Evolutionary conservation across 306 rosid species (phyloP).

Genomic region (Spatholobus suberectus): DNA sequence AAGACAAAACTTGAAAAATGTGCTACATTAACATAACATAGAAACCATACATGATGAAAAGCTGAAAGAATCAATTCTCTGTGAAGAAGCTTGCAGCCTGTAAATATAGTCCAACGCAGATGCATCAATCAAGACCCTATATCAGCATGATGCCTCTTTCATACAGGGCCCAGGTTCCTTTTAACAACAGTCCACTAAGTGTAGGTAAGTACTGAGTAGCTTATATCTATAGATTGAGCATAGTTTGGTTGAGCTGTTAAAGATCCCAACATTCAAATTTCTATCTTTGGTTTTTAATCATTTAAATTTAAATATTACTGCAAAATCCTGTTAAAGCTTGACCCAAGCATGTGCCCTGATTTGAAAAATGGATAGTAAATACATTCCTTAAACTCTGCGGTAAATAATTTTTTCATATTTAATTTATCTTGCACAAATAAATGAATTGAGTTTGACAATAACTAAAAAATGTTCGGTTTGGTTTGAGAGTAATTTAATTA

Average conservation of each 20-base stretch:
- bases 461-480: too few relatives aligned
- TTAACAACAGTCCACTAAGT: constrained; percentile 25
- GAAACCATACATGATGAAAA: constrained; percentile 34
- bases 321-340: neutral
- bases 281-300: neutral
- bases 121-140: constrained; percentile 31
- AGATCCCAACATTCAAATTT: neutral
- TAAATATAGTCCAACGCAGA: constrained; percentile 19
- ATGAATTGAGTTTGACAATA: too few relatives aligned
- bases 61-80: constrained; percentile 41
- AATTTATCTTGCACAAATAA: too few relatives aligned
- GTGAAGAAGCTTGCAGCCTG: constrained; percentile 15
- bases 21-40: constrained; percentile 17
- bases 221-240: neutral
- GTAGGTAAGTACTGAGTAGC: neutral
- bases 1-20: constrained; percentile 38
- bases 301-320: neutral
- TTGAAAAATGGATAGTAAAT: too few relatives aligned
- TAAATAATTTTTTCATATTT: too few relatives aligned
- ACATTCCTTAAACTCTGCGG: too few relatives aligned
- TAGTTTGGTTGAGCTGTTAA: neutral
- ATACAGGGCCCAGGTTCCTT: constrained; percentile 9
- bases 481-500: too few relatives aligned
- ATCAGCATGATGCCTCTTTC: constrained; percentile 7
- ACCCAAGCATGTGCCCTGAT: too few relatives aligned